phyloP scores from a whole-genome alignment of 805 yeast species.

The Wickerhamiella sorbophila region DNA sequence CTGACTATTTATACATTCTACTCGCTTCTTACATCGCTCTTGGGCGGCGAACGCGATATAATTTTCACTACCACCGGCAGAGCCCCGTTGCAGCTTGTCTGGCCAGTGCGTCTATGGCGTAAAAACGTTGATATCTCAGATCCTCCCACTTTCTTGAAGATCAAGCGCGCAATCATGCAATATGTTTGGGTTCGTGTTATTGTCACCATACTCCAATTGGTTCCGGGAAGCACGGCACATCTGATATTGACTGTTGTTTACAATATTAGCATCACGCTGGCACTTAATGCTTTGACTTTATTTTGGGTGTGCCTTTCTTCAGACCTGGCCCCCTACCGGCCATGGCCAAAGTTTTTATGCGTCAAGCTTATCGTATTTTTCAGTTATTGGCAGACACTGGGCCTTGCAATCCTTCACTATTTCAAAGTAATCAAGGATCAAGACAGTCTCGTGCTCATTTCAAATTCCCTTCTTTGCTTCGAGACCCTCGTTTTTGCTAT shows the following conservation, averaged over 20 bases:
- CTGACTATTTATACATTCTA: constrained; percentile 90
- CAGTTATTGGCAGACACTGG: constrained; percentile 91
- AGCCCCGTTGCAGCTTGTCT: constrained; percentile 52
- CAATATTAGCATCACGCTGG: constrained; percentile 65
- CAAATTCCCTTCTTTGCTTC: constrained; percentile 63
- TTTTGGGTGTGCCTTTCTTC: constrained; percentile 84
- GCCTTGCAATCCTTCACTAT: constrained; percentile 30
- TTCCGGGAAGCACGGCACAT: constrained; percentile 28
- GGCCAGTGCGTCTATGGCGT: constrained; percentile 29
- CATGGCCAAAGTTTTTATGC: constrained; percentile 85
- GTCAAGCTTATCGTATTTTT: constrained; percentile 91
- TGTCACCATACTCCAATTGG: constrained; percentile 34
- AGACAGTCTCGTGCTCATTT: constrained; percentile 44
- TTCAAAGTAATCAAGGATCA: constrained; percentile 21
- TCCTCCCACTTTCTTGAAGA: constrained; percentile 57
- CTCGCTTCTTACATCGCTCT: constrained; percentile 60
- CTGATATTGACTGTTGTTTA: constrained; percentile 57
- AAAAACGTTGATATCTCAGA: constrained; percentile 68
- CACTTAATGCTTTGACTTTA: constrained; percentile 71
- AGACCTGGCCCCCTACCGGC: constrained; percentile 67
- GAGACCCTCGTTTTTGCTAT: constrained; percentile 78
- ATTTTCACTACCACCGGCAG: constrained; percentile 58
- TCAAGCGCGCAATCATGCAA: constrained; percentile 79
- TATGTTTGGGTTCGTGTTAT: constrained; percentile 91
- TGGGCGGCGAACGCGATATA: constrained; percentile 87